A percentile compares a stretch with the other conserved stretches of the same genome.
Conservation (phyloP, 495 filamentous ascomycete genomes). For the Physcia stellaris region DNA sequence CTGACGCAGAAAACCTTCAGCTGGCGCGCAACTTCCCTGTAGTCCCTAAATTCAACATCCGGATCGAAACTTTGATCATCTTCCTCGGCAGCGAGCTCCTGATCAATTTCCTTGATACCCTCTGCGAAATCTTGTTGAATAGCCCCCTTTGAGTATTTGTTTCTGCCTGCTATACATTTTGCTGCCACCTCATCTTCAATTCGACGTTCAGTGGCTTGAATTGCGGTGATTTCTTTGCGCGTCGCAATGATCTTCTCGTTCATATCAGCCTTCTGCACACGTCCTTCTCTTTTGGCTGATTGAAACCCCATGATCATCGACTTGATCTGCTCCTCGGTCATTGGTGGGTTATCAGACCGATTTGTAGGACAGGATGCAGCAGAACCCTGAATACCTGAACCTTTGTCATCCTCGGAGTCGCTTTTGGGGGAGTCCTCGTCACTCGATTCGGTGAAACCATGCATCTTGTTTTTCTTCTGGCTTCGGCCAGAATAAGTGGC, state of each 20-base stretch:
- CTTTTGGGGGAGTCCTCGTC: slow-evolving; percentile 9
- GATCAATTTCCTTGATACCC: slow-evolving; percentile 38
- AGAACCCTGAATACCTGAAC: slow-evolving; percentile 7
- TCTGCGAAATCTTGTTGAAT: slow-evolving; percentile 44
- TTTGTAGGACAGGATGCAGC: too few species aligned
- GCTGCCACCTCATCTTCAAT: slow-evolving; percentile 25
- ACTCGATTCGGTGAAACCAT: slow-evolving; percentile 13
- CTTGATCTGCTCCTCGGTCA: slow-evolving; percentile 23
- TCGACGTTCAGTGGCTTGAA: slow-evolving; percentile 21
- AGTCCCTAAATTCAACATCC: slow-evolving; percentile 33
- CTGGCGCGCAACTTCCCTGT: slow-evolving; percentile 33
- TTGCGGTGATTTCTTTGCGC: slow-evolving; percentile 18
- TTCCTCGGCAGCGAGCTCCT: slow-evolving; percentile 30
- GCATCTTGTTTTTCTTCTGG: slow-evolving; percentile 12
- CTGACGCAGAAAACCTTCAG: slow-evolving; percentile 46
- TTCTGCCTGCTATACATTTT: slow-evolving; percentile 39
- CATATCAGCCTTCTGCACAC: slow-evolving; percentile 18
- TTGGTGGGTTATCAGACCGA: slow-evolving; percentile 15
- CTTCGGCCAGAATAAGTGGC: slow-evolving; percentile 20
- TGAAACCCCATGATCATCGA: slow-evolving; percentile 24
- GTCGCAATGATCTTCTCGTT: slow-evolving; percentile 18
- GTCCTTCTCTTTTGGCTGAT: slow-evolving; percentile 22
- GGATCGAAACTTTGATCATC: slow-evolving; percentile 33
- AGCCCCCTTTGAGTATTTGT: slow-evolving; percentile 33
- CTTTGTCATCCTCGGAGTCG: slow-evolving; percentile 12